Conservation (phyloP, 345 rosid species). For the Heritiera littoralis region DNA sequence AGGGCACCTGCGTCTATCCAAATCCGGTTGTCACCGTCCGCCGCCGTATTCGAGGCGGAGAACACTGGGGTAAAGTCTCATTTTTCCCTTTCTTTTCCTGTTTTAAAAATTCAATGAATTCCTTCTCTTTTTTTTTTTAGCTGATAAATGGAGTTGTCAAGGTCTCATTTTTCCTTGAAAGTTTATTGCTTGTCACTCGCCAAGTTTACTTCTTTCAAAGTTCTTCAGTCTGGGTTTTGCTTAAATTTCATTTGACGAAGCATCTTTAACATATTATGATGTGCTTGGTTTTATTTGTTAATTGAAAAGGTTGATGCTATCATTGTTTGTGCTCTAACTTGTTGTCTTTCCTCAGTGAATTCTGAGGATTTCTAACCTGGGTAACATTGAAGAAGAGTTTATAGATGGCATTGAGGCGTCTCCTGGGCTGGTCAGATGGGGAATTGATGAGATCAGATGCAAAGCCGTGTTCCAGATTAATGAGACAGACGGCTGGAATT, state of each 20-base stretch:
- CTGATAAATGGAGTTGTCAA: not conserved
- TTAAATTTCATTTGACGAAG: not conserved
- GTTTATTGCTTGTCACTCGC: not conserved
- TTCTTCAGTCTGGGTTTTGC: not conserved
- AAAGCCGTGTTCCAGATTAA: constrained; percentile 68
- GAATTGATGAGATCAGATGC: constrained; percentile 65
- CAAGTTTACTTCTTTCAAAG: not conserved
- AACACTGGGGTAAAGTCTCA: not conserved
- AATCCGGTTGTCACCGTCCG: not conserved
- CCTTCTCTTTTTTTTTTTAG: not conserved
- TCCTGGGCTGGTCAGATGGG: constrained; percentile 63
- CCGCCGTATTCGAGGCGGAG: not conserved
- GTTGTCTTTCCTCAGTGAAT: not conserved
- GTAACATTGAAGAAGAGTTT: not conserved
- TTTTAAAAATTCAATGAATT: not conserved
- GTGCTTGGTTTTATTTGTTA: not conserved
- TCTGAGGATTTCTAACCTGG: not conserved
- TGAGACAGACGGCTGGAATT: constrained; percentile 70
- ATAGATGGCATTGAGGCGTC: constrained; percentile 54
- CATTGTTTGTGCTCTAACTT: not conserved
- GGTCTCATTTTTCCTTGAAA: not conserved
- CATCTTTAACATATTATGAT: not conserved
- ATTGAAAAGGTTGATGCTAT: not conserved
- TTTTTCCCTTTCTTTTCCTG: not conserved
- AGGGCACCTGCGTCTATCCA: too few species aligned